Evolutionary conservation across 441 rosid species (phyloP), one percentile per base, ranked within the genome.

Genomic region (Sinapis alba): DNA sequence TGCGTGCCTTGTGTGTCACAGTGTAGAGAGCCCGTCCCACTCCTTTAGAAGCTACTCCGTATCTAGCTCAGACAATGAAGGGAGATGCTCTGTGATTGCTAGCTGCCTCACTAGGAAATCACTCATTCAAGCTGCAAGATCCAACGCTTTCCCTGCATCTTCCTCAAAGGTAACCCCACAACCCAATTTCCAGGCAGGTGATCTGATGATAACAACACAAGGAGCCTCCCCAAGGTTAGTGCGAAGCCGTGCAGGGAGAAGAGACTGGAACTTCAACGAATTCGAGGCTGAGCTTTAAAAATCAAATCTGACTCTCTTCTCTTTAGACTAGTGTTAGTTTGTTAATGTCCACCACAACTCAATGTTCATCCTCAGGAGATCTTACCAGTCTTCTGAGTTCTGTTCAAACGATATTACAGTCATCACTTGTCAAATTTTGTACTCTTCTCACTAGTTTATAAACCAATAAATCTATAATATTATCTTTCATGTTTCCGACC

Each of bases 251-350:
- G 98, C 98, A 1, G 91, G 92, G 63, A 86, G 93, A 75, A 88
- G 97, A 83, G 97, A 94, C 84, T 94, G 98, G 98, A 89, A 94
- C 81, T 94, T 94, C 15, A 90, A 87, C 8, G 92, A 85, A 83
- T 85, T 59, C 11, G 85, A 72, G 28, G 66, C 87, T 75, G 85
- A 81, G 78, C 85, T 77, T 69, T 92, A 87, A 82, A 41, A 1
- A 0, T 36, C 28, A 41, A 5, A 27, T 61, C 69, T 23, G 60
- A 36, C 62, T 59, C 56, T 62, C 59, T 54, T 51, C 54, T 65
- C 62, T 26, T 61, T 75, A 81, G 79, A 78, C 23, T 68, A 78
- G 67, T 61, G 56, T 41, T 73, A 72, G 72, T 59, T 60, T 77
- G 68, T 77, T 77, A 54, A n/a, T n/a, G n/a, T n/a, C n/a, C n/a